These are phyloP conservation scores for Populus alba DNA, from an alignment of 345 rosid species.

Conservation along the genomic window DNA sequence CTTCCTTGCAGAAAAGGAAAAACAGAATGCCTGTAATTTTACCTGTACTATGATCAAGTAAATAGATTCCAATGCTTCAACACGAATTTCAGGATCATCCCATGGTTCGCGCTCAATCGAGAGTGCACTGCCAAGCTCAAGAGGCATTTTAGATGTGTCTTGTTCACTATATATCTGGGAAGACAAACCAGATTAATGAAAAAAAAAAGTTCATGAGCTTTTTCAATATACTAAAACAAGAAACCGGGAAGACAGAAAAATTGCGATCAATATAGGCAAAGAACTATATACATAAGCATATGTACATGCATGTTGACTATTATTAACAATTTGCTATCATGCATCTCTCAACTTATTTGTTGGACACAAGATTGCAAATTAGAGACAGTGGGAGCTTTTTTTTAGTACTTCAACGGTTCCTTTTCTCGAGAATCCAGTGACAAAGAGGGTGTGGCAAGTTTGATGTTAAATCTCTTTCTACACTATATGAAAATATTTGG, in stretches of 20 bases:
- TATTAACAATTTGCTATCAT: neutral
- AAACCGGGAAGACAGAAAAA: neutral
- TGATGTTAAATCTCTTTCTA: neutral
- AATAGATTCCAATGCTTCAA: conserved; percentile 78
- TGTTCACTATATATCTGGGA: conserved; percentile 57
- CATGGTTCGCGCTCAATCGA: conserved; percentile 84
- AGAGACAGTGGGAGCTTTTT: neutral
- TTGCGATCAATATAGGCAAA: neutral
- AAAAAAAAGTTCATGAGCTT: neutral
- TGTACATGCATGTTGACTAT: no score
- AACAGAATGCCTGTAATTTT: conserved; percentile 3
- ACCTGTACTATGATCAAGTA: conserved; percentile 83
- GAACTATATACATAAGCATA: neutral
- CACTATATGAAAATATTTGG: neutral
- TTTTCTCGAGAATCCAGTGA: neutral
- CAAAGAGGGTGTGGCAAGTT: neutral
- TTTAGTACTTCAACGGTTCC: neutral
- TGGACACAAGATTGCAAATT: neutral
- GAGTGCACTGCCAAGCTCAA: conserved; percentile 82
- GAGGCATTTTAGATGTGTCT: conserved; percentile 76
- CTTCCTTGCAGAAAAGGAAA: neutral
- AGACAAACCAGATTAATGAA: conserved; percentile 7
- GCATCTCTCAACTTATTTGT: neutral
- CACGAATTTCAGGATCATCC: conserved; percentile 72
- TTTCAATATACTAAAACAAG: neutral